A percentile compares a stretch with the other conserved stretches of the same genome.
Conservation (phyloP, 1,284 basidiomycete species). For the Sporisorium graminicola region DNA sequence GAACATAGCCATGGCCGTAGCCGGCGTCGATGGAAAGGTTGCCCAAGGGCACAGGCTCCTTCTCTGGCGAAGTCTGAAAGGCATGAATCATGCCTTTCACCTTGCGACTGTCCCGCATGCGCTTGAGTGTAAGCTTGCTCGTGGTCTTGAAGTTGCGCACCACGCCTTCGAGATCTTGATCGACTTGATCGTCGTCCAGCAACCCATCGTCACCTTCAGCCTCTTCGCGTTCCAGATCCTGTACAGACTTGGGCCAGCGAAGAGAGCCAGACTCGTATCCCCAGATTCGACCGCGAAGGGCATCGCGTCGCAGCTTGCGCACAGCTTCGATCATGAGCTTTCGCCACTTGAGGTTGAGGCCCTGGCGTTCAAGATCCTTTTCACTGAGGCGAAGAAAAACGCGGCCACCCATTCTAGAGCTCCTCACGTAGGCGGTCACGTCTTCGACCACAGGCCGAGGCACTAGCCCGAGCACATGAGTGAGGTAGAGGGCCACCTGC, state of each 20-base stretch:
- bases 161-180: constrained; percentile 18
- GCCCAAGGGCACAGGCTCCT: constrained; percentile 20
- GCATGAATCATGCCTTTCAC: constrained; percentile 58
- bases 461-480: constrained; percentile 60
- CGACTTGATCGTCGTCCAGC: background rate
- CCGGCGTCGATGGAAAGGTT: constrained; percentile 27
- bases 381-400: constrained; percentile 61
- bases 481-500: constrained; percentile 63
- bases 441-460: constrained; percentile 62
- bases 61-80: constrained; percentile 51
- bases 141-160: constrained; percentile 33
- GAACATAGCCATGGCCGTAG: constrained; percentile 54
- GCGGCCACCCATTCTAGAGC: constrained; percentile 56
- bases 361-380: constrained; percentile 55
- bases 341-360: constrained; percentile 62
- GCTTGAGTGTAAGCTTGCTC: constrained; percentile 57
- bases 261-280: constrained; percentile 42
- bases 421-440: constrained; percentile 61
- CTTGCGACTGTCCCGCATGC: constrained; percentile 58
- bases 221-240: constrained; percentile 34
- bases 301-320: constrained; percentile 55
- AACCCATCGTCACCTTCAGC: constrained; percentile 3
- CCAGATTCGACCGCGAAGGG: constrained; percentile 62
- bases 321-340: constrained; percentile 63
- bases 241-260: constrained; percentile 45